Percentiles rank a stretch among this genome's conserved stretches.
Evolutionary conservation across 768 basidiomycete species (phyloP).

Genomic region (Postia placenta): DNA sequence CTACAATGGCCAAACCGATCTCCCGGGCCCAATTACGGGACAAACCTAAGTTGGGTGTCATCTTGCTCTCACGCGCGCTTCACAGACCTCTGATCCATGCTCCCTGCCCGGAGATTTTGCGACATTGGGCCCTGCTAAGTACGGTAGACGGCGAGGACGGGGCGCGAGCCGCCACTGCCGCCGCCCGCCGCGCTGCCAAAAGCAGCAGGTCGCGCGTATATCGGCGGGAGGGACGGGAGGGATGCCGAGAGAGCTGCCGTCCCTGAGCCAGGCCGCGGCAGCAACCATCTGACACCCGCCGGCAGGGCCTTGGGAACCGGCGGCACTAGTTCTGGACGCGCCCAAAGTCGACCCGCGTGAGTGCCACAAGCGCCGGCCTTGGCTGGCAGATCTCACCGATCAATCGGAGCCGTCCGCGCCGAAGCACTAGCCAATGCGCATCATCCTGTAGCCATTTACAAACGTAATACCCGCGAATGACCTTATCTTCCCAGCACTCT

Average conservation of each 20-base stretch:
- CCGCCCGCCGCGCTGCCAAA: no score
- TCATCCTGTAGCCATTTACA: background rate
- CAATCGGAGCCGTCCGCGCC: background rate
- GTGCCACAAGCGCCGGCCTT: background rate
- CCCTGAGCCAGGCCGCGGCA: background rate
- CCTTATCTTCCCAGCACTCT: no score
- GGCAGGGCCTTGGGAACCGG: background rate
- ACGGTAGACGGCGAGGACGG: no score
- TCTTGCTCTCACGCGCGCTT: conserved; percentile 4
- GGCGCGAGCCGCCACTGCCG: no score
- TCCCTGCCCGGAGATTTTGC: background rate
- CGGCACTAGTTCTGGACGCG: background rate
- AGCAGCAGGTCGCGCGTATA: background rate
- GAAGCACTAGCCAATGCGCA: background rate
- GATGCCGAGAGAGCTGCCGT: background rate
- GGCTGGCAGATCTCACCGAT: background rate
- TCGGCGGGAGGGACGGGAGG: background rate
- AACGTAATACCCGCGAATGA: background rate
- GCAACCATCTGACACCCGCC: background rate
- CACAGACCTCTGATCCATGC: background rate
- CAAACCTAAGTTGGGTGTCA: background rate
- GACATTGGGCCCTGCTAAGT: no score
- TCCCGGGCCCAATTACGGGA: conserved; percentile 3
- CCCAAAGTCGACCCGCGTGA: background rate
- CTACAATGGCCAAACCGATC: conserved; percentile 6